A percentile compares a stretch with the other conserved stretches of the same genome.
These are phyloP conservation scores for Sugiyamaella paludigena DNA, from an alignment of 1,139 yeast genomes.

Conservation along the genomic window DNA sequence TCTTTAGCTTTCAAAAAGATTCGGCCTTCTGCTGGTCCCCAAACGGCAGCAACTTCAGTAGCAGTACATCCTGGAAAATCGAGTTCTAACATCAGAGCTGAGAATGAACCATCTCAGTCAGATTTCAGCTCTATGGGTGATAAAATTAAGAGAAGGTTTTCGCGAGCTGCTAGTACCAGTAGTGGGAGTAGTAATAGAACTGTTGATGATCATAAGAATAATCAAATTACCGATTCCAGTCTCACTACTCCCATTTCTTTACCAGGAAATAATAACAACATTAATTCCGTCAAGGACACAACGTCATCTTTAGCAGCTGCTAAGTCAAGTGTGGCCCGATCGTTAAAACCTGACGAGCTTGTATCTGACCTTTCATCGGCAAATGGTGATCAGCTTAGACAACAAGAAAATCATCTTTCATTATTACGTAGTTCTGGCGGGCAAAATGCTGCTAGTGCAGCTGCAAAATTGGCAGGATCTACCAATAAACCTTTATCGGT, in stretches of 20 bases:
- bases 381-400: neutral
- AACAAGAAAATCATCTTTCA: neutral
- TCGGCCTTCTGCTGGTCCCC: conserved; percentile 1
- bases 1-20: conserved; percentile 9
- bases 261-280: no score
- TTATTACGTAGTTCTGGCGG: neutral
- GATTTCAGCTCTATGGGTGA: conserved; percentile 1
- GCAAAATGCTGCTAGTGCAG: conserved; percentile 3
- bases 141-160: neutral
- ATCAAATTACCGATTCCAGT: neutral
- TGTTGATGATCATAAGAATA: neutral
- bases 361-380: neutral
- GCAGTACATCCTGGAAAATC: neutral
- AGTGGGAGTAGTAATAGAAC: no score
- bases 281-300: no score
- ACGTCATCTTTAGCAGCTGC: conserved; percentile 15
- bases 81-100: no score
- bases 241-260: neutral
- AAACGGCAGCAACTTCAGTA: neutral
- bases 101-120: neutral
- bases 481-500: conserved; percentile 7
- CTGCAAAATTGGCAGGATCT: conserved; percentile 10
- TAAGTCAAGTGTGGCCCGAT: conserved; percentile 7
- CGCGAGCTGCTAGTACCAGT: neutral
- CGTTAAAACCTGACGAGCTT: neutral